Base-by-base conservation (phyloP, 2,329 filamentous ascomycete genomes). In the Fusarium redolens region DNA sequence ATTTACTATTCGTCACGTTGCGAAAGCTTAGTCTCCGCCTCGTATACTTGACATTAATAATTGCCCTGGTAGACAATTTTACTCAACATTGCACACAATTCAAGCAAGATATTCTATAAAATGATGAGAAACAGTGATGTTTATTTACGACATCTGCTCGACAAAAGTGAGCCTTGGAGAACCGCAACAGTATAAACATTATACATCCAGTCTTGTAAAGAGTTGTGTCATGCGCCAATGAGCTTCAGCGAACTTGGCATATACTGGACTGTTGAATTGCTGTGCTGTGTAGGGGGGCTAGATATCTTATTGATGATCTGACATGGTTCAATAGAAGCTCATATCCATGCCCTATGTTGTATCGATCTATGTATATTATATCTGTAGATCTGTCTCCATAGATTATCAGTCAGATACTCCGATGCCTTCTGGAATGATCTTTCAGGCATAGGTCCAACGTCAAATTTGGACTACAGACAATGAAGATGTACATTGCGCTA, bases 51-150 rank as follows among this genome's bases (percentile, higher is more conserved):
- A 59, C 69, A 58, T 62, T 77, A 75, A 73, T 81, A 79, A 78
- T 79, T 79, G 79, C 75, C 73, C 78, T 75, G 72, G 76, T 79
- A 79, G 76, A 78, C 77, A 79, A 78, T 78, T 77, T 76, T 78
- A 78, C 74, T 79, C 73, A 68, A 77, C 74, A 78, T 80, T 80
- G 77, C 74, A 79, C 72, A 71, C 63, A 43, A 38, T 28, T 47
- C 17, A 41, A 33, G 30, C n/a, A 44, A 28, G 8, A 12, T n/a
- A 35, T 44, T 28, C 25, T 25, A 62, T 12, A 22, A 40, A 38
- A 56, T 58, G 51, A 58, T 25, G 4, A 40, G n/a, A 33, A 41
- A 35, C 5, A 15, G 37, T 30, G 18, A 18, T 28, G 22, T 14
- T 25, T 28, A 28, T 28, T 20, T 54, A 18, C 17, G 18, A 54